Evolutionary conservation across 345 rosid genomes (phyloP), one percentile per base, ranked within the genome.

Genomic region (Pugionium cornutum): DNA sequence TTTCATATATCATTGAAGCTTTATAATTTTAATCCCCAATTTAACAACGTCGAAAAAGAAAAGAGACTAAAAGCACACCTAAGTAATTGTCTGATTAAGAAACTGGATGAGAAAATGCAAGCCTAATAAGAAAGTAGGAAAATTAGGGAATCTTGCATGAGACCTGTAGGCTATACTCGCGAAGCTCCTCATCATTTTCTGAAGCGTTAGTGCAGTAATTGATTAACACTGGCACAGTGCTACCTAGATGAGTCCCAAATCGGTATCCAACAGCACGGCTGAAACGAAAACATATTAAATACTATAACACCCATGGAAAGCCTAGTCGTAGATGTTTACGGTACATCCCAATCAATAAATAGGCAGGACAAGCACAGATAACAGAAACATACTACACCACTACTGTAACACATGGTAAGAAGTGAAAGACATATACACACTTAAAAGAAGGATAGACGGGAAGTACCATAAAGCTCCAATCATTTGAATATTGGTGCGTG

Each of bases 211-310:
- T 85, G 76, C 99, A 94, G 78, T 90, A 94, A 49, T 78, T 83
- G 64, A 91, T 85, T 56, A 94, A 79, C 45, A 94, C 85, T 8
- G 97, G 96, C 57, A 94, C 91, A 29, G 99, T 91, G 54, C 86
- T 91, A 65, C 83, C 97, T 51, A 94, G 91, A 82, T 94, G 91
- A 67, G 92, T 80, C 69, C 99, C 99, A 75, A 94, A 94, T 18
- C 99, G 97, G 61, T 94, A 94, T 68, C 99, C 99, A 72, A 91
- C 99, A 58, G 99, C 87, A 64, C 99, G 99, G 75, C 99, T 94
- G 71, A 47, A 82, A 74, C 48, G 58, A 56, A 42, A 3, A 51
- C 6, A 11, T 34, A 53, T 53, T 32, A 27, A 44, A 59, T 18
- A 67, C 51, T 63, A 66, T 45, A 18, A 42, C 54, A 31, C 27